Conservation (phyloP, 139 green algal species). For the Medakamo hakoo region DNA sequence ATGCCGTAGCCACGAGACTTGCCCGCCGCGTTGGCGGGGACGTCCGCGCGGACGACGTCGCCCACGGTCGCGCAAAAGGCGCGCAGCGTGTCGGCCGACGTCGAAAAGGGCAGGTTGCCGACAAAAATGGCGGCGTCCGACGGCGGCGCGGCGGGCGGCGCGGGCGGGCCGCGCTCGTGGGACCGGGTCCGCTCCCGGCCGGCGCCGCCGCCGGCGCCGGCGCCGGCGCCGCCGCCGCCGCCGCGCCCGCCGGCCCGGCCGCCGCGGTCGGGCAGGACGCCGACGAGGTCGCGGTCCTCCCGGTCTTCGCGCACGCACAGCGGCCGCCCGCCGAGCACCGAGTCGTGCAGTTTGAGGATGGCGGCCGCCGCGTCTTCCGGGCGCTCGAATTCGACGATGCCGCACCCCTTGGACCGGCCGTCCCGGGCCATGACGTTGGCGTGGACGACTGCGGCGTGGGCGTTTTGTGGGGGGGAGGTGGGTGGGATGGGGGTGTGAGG, state of each 20-base stretch:
- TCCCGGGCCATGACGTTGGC: conserved; percentile 73
- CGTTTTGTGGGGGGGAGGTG: too few species aligned
- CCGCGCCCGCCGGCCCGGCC: too few species aligned
- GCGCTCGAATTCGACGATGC: conserved; percentile 73
- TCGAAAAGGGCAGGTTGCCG: background rate
- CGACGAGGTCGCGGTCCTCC: conserved; percentile 72
- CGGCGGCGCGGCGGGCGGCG: too few species aligned
- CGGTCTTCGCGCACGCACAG: conserved; percentile 85
- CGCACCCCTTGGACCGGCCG: conserved; percentile 82
- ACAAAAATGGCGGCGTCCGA: background rate
- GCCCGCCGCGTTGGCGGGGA: background rate
- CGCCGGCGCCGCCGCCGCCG: background rate
- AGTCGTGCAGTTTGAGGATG: conserved; percentile 58
- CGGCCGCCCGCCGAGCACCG: conserved; percentile 65
- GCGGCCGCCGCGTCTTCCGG: conserved; percentile 36
- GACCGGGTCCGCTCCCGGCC: too few species aligned
- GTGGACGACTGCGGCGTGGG: too few species aligned
- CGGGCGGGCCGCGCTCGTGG: background rate
- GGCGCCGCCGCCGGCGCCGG: background rate
- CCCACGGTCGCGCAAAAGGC: background rate
- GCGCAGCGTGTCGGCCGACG: background rate
- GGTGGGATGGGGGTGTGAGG: too few species aligned
- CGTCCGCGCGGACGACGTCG: background rate
- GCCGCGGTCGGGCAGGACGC: conserved; percentile 20
- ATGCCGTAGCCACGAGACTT: background rate